A percentile compares a stretch with the other conserved stretches of the same genome.
phyloP scores from a whole-genome alignment of 352 stramenopile genomes.

The Phytophthora syringae region DNA sequence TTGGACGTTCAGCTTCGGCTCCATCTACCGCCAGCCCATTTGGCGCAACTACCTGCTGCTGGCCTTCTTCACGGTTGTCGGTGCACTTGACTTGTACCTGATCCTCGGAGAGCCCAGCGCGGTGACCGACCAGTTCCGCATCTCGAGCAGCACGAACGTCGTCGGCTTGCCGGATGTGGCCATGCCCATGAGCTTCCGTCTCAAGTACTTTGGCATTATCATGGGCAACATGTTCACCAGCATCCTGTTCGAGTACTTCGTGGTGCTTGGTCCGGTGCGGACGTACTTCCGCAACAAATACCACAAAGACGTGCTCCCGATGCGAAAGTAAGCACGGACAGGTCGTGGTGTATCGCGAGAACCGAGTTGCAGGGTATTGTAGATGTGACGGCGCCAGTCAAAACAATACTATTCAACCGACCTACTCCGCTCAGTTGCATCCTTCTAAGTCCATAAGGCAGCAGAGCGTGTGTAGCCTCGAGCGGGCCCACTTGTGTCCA shows the following conservation, averaged over 20 bases:
- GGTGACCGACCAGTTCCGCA: constrained; percentile 72
- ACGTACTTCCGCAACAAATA: constrained; percentile 69
- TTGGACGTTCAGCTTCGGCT: constrained; percentile 54
- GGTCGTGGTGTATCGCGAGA: no score
- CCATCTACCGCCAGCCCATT: constrained; percentile 65
- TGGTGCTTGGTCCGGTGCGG: constrained; percentile 72
- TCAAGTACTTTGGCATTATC: constrained; percentile 65
- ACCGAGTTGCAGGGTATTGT: no score
- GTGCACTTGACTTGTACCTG: constrained; percentile 46
- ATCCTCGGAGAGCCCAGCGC: constrained; percentile 47
- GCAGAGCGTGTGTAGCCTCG: constrained; percentile 48
- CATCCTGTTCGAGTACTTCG: constrained; percentile 71
- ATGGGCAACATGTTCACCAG: constrained; percentile 67
- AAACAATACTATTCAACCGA: no score
- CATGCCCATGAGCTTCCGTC: constrained; percentile 61
- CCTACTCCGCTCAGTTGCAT: constrained; percentile 22
- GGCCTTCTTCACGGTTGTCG: constrained; percentile 60
- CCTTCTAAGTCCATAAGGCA: constrained; percentile 48
- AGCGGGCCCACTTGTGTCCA: constrained; percentile 44
- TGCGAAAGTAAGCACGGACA: constrained; percentile 68
- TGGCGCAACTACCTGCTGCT: constrained; percentile 71
- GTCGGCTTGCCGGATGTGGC: constrained; percentile 70
- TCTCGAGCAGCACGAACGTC: constrained; percentile 80
- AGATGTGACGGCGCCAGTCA: no score
- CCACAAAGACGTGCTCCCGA: constrained; percentile 65